Base-by-base conservation (phyloP, 208 protist species). In the Herpetomonas samuelpessoai region DNA sequence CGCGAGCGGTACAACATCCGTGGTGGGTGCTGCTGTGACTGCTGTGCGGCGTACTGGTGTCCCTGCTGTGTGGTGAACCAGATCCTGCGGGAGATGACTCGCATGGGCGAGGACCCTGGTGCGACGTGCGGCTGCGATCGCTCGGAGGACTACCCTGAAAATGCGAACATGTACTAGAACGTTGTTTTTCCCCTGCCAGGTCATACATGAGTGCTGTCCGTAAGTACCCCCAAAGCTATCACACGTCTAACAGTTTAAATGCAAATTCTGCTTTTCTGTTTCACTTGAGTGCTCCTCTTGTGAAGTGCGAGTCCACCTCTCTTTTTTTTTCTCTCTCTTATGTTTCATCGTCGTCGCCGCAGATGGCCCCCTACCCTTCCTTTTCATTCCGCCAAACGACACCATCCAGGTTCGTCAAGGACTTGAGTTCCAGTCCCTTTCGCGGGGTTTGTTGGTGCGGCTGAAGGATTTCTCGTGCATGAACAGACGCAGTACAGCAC, bases 11-110 rank as follows among this genome's bases (percentile, higher is more conserved):
- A 70, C 25, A 52, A 18, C 19, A 67, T 76, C 46, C 30, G 46
- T 2, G 63, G 69, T 1, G 35, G 30, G 1, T 27, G 35, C 1
- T 44, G 28, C 10, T 19, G 19, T 57, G 62, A 76, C 50, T 30
- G 30, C 39, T 31, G 54, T 53, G 9, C 14, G 14, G 48, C 38
- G 18, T 67, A 9, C 26, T 67, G 63, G 41, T 76, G 63, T 31
- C 9, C 14, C 10, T 18, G 2, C 0, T 71, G 71, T 38, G 52
- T n/a, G 18, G 12, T 67, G 28, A 57, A 76, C 28, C 71, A 69
- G 31, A 60, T 48, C 18, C 60, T 69, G 55, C 51, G 61, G 28
- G 71, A 71, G 64, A 62, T 76, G 64, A 64, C 64, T 9, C 39
- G 29, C 2, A 29, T 46, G 28, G 64, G 61, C n/a, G 50, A 60